Evolutionary conservation across 768 basidiomycete species (phyloP).

Genomic region (Pulveroboletus sp.): DNA sequence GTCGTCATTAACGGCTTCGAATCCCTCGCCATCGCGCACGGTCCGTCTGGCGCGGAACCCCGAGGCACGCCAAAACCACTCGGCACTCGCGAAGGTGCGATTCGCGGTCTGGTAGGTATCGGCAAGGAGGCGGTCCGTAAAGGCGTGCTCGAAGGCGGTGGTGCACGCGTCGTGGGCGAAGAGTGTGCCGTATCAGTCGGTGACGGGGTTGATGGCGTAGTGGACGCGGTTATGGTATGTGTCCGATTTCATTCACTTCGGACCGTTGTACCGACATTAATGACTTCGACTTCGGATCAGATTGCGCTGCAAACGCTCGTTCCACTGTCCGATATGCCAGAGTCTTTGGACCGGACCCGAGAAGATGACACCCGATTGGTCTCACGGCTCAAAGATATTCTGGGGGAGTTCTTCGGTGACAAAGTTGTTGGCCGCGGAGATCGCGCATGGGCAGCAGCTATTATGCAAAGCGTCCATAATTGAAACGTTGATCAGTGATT

Average conservation of each 20-base stretch:
- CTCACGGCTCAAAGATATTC: conserved; percentile 45
- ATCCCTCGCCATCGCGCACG: conserved; percentile 22
- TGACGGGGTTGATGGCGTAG: conserved; percentile 43
- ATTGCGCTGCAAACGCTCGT: conserved; percentile 61
- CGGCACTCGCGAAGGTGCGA: conserved; percentile 86
- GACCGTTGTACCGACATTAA: background rate
- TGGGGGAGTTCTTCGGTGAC: conserved; percentile 65
- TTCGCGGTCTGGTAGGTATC: conserved; percentile 81
- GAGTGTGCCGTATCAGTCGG: conserved; percentile 44
- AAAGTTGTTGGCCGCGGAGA: conserved; percentile 47
- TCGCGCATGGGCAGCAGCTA: conserved; percentile 60
- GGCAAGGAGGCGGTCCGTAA: conserved; percentile 84
- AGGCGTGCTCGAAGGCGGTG: conserved; percentile 78
- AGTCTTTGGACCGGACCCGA: conserved; percentile 49
- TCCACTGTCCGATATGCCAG: conserved; percentile 56
- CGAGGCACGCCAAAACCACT: conserved; percentile 51
- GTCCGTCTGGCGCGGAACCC: conserved; percentile 39
- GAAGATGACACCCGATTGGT: conserved; percentile 48
- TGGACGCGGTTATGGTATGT: conserved; percentile 62
- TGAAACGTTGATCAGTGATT: conserved; percentile 1
- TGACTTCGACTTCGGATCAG: conserved; percentile 30
- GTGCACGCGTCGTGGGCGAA: conserved; percentile 69
- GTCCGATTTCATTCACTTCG: background rate
- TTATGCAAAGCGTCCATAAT: conserved; percentile 37
- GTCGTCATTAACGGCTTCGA: conserved; percentile 26